These are phyloP conservation scores for Gaertneriomyces semiglobifer DNA, from an alignment of 192 early-diverging fungal genomes.

Conservation along the genomic window DNA sequence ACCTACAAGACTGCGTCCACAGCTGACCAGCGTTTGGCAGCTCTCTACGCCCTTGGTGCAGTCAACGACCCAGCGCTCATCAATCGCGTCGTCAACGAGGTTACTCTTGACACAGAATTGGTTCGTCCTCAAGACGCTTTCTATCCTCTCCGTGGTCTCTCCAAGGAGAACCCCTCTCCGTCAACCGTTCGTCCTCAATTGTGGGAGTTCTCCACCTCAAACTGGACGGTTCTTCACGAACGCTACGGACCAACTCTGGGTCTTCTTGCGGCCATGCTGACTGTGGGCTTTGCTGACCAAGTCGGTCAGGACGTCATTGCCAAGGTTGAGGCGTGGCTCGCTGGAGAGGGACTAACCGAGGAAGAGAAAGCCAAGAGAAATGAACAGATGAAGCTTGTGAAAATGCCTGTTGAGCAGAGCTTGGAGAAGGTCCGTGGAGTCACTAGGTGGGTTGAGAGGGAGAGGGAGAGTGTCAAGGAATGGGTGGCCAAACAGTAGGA, in stretches of 20 bases:
- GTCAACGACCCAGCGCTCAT: constrained; percentile 46
- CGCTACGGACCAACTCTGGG: constrained; percentile 11
- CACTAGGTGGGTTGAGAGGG: constrained; percentile 31
- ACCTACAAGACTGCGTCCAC: constrained; percentile 36
- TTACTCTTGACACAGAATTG: constrained; percentile 77
- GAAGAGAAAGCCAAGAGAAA: constrained; percentile 27
- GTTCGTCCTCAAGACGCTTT: constrained; percentile 34
- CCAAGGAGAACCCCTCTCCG: constrained; percentile 16
- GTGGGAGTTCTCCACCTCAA: constrained; percentile 24
- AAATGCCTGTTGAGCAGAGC: constrained; percentile 28
- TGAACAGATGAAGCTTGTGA: constrained; percentile 33
- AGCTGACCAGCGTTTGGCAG: constrained; percentile 52
- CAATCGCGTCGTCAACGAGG: constrained; percentile 66
- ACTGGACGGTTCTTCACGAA: constrained; percentile 25
- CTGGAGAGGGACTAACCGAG: constrained; percentile 27
- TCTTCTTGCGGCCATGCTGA: constrained; percentile 16
- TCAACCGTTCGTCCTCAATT: constrained; percentile 12
- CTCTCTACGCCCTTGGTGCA: constrained; percentile 55
- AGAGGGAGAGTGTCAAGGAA: constrained; percentile 13
- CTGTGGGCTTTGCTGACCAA: constrained; percentile 10
- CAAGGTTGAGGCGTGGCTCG: constrained; percentile 30
- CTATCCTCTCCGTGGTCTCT: constrained; percentile 13
- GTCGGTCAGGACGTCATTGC: constrained; percentile 26
- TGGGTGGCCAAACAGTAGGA: constrained; percentile 12
- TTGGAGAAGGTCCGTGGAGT: constrained; percentile 28